Evolutionary conservation across 768 basidiomycete genomes (phyloP), one percentile per base, ranked within the genome.

Genomic region (Pleurotus djamor): DNA sequence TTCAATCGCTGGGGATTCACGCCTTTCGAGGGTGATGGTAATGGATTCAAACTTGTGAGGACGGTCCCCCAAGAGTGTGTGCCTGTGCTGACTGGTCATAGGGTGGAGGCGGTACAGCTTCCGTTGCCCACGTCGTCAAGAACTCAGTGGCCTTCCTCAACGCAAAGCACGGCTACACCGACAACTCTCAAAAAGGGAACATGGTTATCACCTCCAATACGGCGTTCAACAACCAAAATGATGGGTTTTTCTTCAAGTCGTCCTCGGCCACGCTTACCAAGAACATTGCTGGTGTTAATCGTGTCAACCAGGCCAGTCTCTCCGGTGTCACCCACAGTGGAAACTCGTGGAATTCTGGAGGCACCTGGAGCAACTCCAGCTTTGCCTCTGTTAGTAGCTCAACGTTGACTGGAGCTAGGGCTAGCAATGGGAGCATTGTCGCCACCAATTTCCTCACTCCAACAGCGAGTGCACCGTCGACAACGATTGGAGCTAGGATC

Each of bases 381-480:
- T 50, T 50, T 5, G 49, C 49, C 9, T 50, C 49, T 1, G 49
- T 50, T 17, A 50, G 49, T 16, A 50, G 49, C 49, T 50, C 49
- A 8, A 33, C 34, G 1, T 16, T 50, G 17, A 50, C 49, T 33
- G 49, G 49, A 12, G 6, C 49, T 13, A 9, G 49, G 28, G 49
- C 49, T 12, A 50, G 49, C 49, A 50, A 50, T 50, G 49, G 49
- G 9, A 50, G 49, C 16, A 16, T 50, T 5, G 49, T 50, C 17
- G 49, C 49, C 10, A 50, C 49, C 13, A 50, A 50, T 50, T 50
- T 50, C 49, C 34, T 50, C 21, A 50, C 49, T 33, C 49, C 49
- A 12, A 50, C 49, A 4, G 49, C 49, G 8, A 50, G 49, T 32
- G 49, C 49, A 13, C 49, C 49, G 1, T 50, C 49, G 2, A 50